phyloP scores from a whole-genome alignment of 805 yeast species.

The Yamadazyma tumulicola region DNA sequence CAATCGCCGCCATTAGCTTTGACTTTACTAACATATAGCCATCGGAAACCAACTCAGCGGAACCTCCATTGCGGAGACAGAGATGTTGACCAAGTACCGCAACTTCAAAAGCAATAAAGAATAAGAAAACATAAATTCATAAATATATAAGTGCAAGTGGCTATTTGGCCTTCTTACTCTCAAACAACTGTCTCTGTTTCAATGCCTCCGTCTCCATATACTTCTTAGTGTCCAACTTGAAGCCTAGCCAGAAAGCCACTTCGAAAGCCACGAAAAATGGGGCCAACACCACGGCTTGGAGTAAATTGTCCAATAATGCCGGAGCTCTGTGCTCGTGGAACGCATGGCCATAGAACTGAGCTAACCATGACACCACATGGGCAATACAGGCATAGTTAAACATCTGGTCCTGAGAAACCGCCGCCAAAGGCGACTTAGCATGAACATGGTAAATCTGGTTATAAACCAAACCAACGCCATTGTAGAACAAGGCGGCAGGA shows the following conservation, averaged over 20 bases:
- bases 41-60: constrained; percentile 77
- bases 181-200: constrained; percentile 8
- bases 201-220: constrained; percentile 49
- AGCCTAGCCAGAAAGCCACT: constrained; percentile 65
- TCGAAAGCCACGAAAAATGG: constrained; percentile 88
- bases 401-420: constrained; percentile 17
- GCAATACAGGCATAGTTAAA: constrained; percentile 29
- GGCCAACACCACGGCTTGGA: constrained; percentile 85
- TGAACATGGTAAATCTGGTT: constrained; percentile 18
- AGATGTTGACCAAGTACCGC: constrained; percentile 44
- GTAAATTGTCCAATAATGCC: constrained; percentile 75
- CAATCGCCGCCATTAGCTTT: no score
- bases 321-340: constrained; percentile 80
- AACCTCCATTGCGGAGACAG: constrained; percentile 53
- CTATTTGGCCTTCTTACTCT: neutral
- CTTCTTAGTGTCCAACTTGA: constrained; percentile 47
- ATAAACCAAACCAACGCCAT: constrained; percentile 19
- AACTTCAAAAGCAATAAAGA: constrained; percentile 11
- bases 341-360: constrained; percentile 87
- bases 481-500: constrained; percentile 24
- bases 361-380: constrained; percentile 66
- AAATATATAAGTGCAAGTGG: constrained; percentile 3
- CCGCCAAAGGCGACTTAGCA: constrained; percentile 2
- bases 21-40: constrained; percentile 25
- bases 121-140: no score